Conservation (phyloP, 257 asterid species). For the Oldenlandia corymbosa region DNA sequence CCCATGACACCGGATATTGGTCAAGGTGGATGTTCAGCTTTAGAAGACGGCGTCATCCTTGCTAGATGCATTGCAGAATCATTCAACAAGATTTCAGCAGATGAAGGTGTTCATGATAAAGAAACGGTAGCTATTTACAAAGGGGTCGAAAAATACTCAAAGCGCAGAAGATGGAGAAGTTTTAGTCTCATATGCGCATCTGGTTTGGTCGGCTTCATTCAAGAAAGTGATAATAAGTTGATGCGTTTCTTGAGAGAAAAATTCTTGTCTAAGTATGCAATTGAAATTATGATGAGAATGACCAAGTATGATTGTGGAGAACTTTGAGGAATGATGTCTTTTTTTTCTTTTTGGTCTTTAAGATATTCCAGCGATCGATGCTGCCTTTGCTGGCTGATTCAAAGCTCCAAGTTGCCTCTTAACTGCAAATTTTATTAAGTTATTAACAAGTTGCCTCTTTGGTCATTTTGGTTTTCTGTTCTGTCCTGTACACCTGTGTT, state of each 20-base stretch:
- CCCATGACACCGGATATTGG: conserved; percentile 8
- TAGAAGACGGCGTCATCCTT: not conserved
- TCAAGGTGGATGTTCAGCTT: not conserved
- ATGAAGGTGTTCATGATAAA: not conserved
- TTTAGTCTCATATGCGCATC: not conserved
- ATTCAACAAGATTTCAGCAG: not conserved
- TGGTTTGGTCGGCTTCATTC: not conserved
- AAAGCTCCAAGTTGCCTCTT: too few relatives aligned
- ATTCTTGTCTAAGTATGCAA: not conserved
- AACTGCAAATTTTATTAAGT: too few relatives aligned
- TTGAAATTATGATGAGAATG: not conserved
- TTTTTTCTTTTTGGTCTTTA: not conserved
- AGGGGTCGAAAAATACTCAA: conserved; percentile 4
- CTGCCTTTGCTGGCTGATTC: too few relatives aligned
- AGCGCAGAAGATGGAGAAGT: conserved; percentile 6
- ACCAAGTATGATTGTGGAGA: conserved; percentile 7
- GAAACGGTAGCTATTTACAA: not conserved
- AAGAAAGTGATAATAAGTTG: not conserved
- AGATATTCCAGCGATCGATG: not conserved
- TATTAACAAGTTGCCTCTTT: too few relatives aligned
- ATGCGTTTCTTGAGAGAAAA: not conserved
- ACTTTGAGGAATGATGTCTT: too few relatives aligned
- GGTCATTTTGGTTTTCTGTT: too few relatives aligned
- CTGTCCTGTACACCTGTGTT: too few relatives aligned
- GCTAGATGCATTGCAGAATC: conserved; percentile 7